phyloP scores from a whole-genome alignment of 2,329 filamentous ascomycete genomes.

The Penicillium sclerotigenum region DNA sequence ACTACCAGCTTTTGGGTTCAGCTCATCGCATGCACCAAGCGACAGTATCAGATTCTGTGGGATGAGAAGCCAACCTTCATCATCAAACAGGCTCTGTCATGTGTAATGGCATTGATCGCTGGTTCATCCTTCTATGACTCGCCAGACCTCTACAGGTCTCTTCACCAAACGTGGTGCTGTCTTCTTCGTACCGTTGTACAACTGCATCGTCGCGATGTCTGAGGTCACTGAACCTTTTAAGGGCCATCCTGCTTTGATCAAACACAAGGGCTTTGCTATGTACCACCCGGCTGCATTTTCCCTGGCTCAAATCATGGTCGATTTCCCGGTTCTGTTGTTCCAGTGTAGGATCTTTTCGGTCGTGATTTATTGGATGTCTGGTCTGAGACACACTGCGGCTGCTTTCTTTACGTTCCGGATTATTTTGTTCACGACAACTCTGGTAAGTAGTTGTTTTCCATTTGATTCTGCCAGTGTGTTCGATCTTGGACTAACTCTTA shows the following conservation, averaged over 20 bases:
- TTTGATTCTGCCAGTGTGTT: conserved; percentile 8
- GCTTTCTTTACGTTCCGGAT: conserved; percentile 61
- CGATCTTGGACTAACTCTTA: conserved; percentile 20
- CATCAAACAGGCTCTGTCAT: conserved; percentile 58
- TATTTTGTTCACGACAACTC: conserved; percentile 24
- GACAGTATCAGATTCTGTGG: conserved; percentile 63
- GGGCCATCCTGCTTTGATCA: conserved; percentile 56
- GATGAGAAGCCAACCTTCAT: conserved; percentile 62
- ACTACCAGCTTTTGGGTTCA: conserved; percentile 55
- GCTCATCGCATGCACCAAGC: conserved; percentile 53
- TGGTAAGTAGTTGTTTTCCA: background rate
- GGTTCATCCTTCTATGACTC: conserved; percentile 67
- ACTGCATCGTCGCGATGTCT: conserved; percentile 59
- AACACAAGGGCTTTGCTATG: conserved; percentile 57
- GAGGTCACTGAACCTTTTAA: conserved; percentile 63
- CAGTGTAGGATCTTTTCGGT: conserved; percentile 58
- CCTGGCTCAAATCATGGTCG: conserved; percentile 41
- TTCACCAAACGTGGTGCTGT: conserved; percentile 62
- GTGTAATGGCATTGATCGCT: conserved; percentile 59
- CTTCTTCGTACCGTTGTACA: conserved; percentile 62
- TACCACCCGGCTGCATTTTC: conserved; percentile 50
- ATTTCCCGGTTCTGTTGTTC: conserved; percentile 53
- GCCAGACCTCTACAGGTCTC: conserved; percentile 54
- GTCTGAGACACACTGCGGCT: conserved; percentile 49
- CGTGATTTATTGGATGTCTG: conserved; percentile 61